Conservation (phyloP, 345 rosid species). For the Abelmoschus esculentus region DNA sequence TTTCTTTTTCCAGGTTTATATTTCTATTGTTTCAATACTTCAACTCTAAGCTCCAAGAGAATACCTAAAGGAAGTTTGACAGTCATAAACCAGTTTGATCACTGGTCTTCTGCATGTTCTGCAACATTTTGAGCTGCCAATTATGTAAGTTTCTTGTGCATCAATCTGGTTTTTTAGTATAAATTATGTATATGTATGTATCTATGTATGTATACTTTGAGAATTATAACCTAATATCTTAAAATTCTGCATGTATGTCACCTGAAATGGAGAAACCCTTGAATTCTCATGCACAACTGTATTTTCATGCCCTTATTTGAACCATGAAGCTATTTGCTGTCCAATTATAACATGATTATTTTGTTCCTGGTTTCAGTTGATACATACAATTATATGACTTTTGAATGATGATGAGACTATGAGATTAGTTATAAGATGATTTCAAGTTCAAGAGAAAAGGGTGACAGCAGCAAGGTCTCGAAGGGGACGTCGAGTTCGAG, state of each 20-base stretch:
- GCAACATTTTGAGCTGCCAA: too few relatives aligned
- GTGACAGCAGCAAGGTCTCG: background rate
- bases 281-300: too few relatives aligned
- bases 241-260: background rate
- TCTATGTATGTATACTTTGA: too few relatives aligned
- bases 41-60: too few relatives aligned
- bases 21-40: background rate
- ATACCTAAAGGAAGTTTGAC: too few relatives aligned
- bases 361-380: slow-evolving; percentile 3
- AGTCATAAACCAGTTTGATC: too few relatives aligned
- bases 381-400: background rate
- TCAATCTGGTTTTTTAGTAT: too few relatives aligned
- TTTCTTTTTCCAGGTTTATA: background rate
- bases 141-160: too few relatives aligned
- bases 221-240: background rate
- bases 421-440: background rate
- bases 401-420: slow-evolving; percentile 20
- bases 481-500: slow-evolving; percentile 18
- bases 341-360: background rate
- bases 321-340: background rate
- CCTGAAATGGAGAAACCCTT: background rate
- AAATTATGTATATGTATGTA: too few relatives aligned
- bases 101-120: too few relatives aligned
- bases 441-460: slow-evolving; percentile 25
- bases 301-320: too few relatives aligned